Evolutionary conservation across 441 rosid species (phyloP).

Genomic region (Melastoma candidum): DNA sequence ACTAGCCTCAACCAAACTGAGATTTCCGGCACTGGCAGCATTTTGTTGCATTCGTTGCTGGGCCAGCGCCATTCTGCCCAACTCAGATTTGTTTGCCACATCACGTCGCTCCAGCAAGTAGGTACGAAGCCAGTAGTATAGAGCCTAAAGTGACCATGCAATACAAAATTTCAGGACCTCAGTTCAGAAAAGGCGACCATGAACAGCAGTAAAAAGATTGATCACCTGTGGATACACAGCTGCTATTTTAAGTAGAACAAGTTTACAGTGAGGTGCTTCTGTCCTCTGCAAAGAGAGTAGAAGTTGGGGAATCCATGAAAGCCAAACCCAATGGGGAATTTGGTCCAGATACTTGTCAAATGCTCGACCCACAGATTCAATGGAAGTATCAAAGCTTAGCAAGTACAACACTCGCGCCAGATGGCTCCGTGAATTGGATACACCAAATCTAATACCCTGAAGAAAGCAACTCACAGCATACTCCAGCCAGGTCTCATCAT

Average conservation of each 20-base stretch:
- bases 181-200: background rate
- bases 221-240: conserved; percentile 81
- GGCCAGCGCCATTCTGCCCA: conserved; percentile 63
- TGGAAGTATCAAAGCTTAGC: conserved; percentile 92
- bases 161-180: conserved; percentile 9
- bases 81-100: conserved; percentile 85
- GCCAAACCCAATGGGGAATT: conserved; percentile 99
- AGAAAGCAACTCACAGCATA: conserved; percentile 98
- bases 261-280: conserved; percentile 98
- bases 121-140: conserved; percentile 97
- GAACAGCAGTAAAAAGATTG: background rate
- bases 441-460: conserved; percentile 96
- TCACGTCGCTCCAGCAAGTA: conserved; percentile 97
- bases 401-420: conserved; percentile 94
- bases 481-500: conserved; percentile 95
- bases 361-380: conserved; percentile 90
- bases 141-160: conserved; percentile 45
- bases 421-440: conserved; percentile 95
- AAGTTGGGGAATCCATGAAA: conserved; percentile 97
- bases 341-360: conserved; percentile 94
- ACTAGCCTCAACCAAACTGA: conserved; percentile 44
- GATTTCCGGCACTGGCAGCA: conserved; percentile 38
- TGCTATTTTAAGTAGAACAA: conserved; percentile 82
- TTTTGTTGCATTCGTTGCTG: conserved; percentile 90
- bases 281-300: conserved; percentile 96